Evolutionary conservation across 140 eudicot genomes (phyloP), one percentile per base, ranked within the genome.

Genomic region (Senecio squalidus): DNA sequence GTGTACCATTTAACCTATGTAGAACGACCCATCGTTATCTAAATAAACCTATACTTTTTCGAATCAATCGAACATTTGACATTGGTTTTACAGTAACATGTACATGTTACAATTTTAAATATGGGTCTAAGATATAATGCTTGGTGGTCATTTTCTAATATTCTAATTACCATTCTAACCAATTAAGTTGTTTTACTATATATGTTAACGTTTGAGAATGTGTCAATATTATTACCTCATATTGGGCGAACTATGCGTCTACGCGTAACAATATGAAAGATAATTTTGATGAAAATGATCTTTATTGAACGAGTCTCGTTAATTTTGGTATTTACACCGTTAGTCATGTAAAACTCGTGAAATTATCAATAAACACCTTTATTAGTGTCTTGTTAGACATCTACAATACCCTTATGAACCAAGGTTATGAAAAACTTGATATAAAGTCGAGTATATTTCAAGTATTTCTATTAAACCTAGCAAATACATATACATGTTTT

Each of bases 171-270:
- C 18, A 31, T 13, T 30, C 24, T 34, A 55, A 33, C 9, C 57
- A 50, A 55, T 29, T 49, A 22, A 16, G 10, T 17, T 4, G 2
- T 33, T 31, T 55, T 55, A 31, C 61, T 55, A 55, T 55, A 55
- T 29, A 55, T 55, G 27, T 55, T 30, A 31, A 55, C 45, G 61
- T 55, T 55, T 55, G 27, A 55, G 61, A 55, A 55, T 31, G 61
- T 31, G 41, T 55, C 29, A 55, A 55, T 55, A 18, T 55, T 55
- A 9, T 55, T 29, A 33, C 61, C 61, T 55, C 61, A 55, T 55
- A 29, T 55, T 33, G 9, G 11, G 61, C 61, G 61, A 55, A 55
- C 61, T 17, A 55, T 55, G 61, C 44, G 61, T 55, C 16, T 29
- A 54, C 9, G 23, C 43, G 4, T 29, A 54, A 54, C 15, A 54